Evolutionary conservation across 768 basidiomycete species (phyloP).

Genomic region (Phanerochaete sordida): DNA sequence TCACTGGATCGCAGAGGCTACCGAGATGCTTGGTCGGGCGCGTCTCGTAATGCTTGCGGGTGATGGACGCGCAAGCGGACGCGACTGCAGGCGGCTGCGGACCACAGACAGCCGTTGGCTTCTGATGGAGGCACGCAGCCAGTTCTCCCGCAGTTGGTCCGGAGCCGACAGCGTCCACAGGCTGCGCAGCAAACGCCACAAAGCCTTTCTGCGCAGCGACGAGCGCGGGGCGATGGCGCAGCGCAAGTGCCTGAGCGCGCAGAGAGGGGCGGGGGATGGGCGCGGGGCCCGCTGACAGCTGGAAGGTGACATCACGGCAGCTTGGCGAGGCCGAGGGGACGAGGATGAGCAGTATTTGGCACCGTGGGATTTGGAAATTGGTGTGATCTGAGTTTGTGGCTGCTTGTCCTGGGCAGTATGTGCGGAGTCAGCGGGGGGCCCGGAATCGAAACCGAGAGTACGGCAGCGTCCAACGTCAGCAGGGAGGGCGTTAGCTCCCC

Average conservation of each 20-base stretch:
- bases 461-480: not conserved
- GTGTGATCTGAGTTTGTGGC: not conserved
- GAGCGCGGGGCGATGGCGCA: too few relatives aligned
- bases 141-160: not conserved
- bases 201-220: conserved; percentile 3
- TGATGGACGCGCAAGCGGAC: not conserved
- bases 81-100: not conserved
- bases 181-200: conserved; percentile 4
- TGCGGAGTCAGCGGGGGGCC: conserved; percentile 5
- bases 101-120: not conserved
- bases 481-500: not conserved
- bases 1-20: not conserved
- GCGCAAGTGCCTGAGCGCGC: too few relatives aligned
- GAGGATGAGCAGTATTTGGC: not conserved
- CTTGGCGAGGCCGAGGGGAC: not conserved
- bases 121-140: not conserved
- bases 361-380: not conserved
- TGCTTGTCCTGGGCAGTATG: not conserved
- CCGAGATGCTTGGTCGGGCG: not conserved
- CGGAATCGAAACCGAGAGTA: conserved; percentile 4
- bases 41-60: not conserved
- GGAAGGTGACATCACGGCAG: not conserved
- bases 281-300: not conserved
- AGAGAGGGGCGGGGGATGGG: not conserved
- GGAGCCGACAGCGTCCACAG: conserved; percentile 1